A percentile compares a stretch with the other conserved stretches of the same genome.
These are phyloP conservation scores for Musa itinerans DNA, from an alignment of 176 grass and related monocot genomes.

Conservation along the genomic window DNA sequence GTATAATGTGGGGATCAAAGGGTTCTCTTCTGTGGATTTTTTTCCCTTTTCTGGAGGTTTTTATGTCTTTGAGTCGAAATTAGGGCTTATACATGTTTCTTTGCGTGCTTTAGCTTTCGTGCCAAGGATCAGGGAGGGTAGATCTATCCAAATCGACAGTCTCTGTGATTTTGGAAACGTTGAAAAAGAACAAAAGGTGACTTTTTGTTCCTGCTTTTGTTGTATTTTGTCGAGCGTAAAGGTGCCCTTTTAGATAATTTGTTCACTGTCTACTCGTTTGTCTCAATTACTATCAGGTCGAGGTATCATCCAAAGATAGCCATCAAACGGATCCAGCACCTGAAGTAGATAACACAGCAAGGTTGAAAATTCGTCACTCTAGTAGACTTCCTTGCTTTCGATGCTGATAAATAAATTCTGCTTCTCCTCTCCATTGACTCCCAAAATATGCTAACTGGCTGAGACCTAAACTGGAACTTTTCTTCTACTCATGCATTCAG, in stretches of 20 bases:
- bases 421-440: not conserved
- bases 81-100: conserved; percentile 1
- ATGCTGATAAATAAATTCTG: not conserved
- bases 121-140: conserved; percentile 57
- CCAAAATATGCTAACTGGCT: not conserved
- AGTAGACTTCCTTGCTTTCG: not conserved
- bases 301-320: not conserved
- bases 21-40: not conserved
- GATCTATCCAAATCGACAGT: conserved; percentile 42
- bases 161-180: conserved; percentile 53
- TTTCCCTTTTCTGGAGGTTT: not conserved
- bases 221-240: too few relatives aligned
- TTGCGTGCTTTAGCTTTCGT: conserved; percentile 45
- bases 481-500: not conserved
- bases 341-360: not conserved
- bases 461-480: not conserved
- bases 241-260: not conserved
- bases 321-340: not conserved
- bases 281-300: not conserved
- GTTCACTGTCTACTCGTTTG: not conserved
- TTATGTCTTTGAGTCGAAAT: not conserved
- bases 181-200: conserved; percentile 38
- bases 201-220: not conserved
- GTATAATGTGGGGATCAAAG: not conserved
- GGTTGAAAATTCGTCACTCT: not conserved